These are phyloP conservation scores for Drosera spatulata DNA, from an alignment of 179 eudicot species.

Conservation along the genomic window DNA sequence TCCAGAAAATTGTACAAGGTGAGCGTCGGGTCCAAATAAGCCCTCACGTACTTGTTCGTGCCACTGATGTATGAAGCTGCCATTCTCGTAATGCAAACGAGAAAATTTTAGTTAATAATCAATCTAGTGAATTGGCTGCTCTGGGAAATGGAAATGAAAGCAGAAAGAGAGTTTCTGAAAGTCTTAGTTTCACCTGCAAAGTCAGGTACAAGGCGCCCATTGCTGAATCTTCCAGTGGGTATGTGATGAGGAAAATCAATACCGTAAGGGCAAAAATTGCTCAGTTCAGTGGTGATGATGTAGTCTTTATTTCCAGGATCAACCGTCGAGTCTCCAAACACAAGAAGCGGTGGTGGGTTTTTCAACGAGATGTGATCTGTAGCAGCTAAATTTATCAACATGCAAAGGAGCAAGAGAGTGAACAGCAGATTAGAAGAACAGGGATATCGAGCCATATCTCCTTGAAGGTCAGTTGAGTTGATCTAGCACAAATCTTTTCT, in stretches of 20 bases:
- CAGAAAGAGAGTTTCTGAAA: too few species aligned
- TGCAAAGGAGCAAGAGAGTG: too few species aligned
- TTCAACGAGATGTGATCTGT: too few species aligned
- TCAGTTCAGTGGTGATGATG: constrained; percentile 18
- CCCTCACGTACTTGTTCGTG: constrained; percentile 14
- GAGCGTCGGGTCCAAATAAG: constrained; percentile 25
- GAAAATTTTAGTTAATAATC: too few species aligned
- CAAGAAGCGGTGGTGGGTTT: not conserved
- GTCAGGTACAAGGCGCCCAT: constrained; percentile 55
- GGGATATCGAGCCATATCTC: too few species aligned
- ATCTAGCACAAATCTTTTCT: too few species aligned
- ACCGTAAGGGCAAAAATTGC: constrained; percentile 61
- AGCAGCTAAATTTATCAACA: too few species aligned
- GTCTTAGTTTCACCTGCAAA: not conserved
- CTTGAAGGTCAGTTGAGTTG: too few species aligned
- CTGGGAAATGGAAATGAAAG: too few species aligned
- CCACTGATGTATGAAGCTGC: constrained; percentile 26
- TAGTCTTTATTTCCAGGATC: constrained; percentile 72
- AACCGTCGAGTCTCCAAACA: constrained; percentile 77
- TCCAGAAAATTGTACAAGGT: constrained; percentile 24
- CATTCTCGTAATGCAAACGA: too few species aligned
- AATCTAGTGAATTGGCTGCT: too few species aligned
- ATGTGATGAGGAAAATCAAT: constrained; percentile 28
- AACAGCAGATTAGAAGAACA: too few species aligned
- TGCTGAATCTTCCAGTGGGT: constrained; percentile 66